Evolutionary conservation across 306 rosid genomes (phyloP), one percentile per base, ranked within the genome.

Genomic region (Cyamopsis tetragonoloba): DNA sequence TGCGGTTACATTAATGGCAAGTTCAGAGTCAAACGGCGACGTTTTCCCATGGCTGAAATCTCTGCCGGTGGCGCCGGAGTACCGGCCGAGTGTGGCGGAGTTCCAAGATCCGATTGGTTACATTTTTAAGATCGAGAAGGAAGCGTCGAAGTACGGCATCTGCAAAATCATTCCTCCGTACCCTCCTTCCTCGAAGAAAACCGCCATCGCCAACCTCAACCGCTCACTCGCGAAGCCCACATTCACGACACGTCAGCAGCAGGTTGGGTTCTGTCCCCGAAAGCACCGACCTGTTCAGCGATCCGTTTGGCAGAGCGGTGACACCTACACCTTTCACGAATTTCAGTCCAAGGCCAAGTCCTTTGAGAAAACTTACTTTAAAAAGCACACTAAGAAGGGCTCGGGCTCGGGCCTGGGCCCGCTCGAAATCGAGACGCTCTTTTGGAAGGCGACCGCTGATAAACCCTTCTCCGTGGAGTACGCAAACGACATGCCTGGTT

Each of bases 181-280:
- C 6, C 85, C 77, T 0, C 86, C 96, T 5, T 81, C 92, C 2
- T 62, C 91, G 0, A 92, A 79, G 77, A 92, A 92, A 75, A 84
- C 91, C 3, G 87, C 81, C 76, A 84, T 92, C 59, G 77, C 89
- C 7, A 89, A 92, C 77, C 83, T 92, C 4, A 85, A 83, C 77
- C 78, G 73, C 63, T 87, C 95, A 0, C 82, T 89, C 2, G 11
- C 18, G 0, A 43, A 32, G 13, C 22, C 95, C 60, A 82, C 95
- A 82, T 92, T 92, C 95, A 84, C 95, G 4, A 92, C 96, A 23
- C 86, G 96, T 50, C 95, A 89, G 80, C 96, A 92, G 64, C 98
- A 92, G 96, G 87, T 92, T 95, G 98, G 98, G 69, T 92, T 92
- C 55, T 92, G 96, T 68, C 98, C 96, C n/a, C 67, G 98, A 5